A percentile compares a stretch with the other conserved stretches of the same genome.
These are phyloP conservation scores for Polyporus arcularius DNA, from an alignment of 768 basidiomycete species.

Conservation along the genomic window DNA sequence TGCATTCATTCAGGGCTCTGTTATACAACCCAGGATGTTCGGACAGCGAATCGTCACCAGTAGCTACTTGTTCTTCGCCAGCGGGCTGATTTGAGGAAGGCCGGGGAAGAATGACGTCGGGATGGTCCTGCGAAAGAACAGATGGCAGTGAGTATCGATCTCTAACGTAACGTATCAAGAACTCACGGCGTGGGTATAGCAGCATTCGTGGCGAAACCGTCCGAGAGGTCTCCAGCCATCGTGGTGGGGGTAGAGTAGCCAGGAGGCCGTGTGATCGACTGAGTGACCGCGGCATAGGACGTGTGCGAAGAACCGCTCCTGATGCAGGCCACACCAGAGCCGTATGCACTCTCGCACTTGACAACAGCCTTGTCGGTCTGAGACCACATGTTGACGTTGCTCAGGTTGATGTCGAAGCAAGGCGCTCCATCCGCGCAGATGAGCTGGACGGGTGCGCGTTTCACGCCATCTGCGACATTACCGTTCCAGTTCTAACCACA, in stretches of 20 bases:
- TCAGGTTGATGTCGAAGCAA: slow-evolving; percentile 28
- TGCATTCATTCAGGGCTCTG: no score
- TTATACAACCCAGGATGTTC: neutral
- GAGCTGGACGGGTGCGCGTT: slow-evolving; percentile 29
- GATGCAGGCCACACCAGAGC: slow-evolving; percentile 27
- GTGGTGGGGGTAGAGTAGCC: slow-evolving; percentile 32
- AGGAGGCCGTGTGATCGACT: slow-evolving; percentile 25
- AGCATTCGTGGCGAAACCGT: slow-evolving; percentile 27
- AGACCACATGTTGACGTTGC: slow-evolving; percentile 33
- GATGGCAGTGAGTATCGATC: neutral
- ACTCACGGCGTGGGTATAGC: slow-evolving; percentile 31
- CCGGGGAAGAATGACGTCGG: slow-evolving; percentile 29
- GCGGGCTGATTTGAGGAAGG: slow-evolving; percentile 26
- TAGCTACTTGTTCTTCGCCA: slow-evolving; percentile 23
- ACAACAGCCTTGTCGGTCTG: slow-evolving; percentile 25
- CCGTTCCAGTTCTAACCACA: slow-evolving; percentile 30
- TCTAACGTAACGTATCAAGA: no score
- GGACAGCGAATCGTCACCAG: neutral
- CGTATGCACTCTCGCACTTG: slow-evolving; percentile 34
- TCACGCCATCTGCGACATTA: slow-evolving; percentile 26
- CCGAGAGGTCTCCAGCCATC: slow-evolving; percentile 25
- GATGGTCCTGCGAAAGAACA: slow-evolving; percentile 21
- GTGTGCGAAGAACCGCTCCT: slow-evolving; percentile 23
- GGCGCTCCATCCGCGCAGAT: slow-evolving; percentile 30
- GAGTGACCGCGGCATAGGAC: slow-evolving; percentile 25